phyloP scores from a whole-genome alignment of 208 protist species.

The Histomonas meleagridis region DNA sequence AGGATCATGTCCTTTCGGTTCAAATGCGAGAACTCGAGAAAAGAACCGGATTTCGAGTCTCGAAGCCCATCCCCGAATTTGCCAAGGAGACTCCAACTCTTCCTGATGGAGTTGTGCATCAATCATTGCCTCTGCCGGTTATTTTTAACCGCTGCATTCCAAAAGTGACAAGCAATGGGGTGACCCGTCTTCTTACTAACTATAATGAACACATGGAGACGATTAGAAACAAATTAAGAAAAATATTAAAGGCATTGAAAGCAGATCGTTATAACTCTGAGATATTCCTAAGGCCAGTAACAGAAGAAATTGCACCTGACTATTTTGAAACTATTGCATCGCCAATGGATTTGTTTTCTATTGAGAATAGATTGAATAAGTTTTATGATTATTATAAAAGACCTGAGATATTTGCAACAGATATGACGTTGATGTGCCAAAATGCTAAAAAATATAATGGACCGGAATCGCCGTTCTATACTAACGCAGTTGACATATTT shows the following conservation, averaged over 20 bases:
- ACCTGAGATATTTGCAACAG: not conserved
- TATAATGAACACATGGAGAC: conserved; percentile 1
- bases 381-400: conserved; percentile 28
- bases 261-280: not conserved
- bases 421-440: no score
- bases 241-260: not conserved
- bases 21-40: conserved; percentile 46
- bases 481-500: not conserved
- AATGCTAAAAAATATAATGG: no score
- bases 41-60: not conserved
- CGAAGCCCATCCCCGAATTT: not conserved
- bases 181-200: not conserved
- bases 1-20: conserved; percentile 46
- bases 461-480: no score
- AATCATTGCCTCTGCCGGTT: not conserved
- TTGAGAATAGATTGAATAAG: not conserved
- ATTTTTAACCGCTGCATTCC: not conserved
- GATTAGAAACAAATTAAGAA: not conserved
- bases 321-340: not conserved
- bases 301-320: conserved; percentile 2
- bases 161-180: not conserved
- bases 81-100: not conserved
- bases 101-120: not conserved
- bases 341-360: conserved; percentile 27
- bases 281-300: not conserved